Conservation (phyloP, 441 rosid genomes). For the Arabidopsis lyrata region DNA sequence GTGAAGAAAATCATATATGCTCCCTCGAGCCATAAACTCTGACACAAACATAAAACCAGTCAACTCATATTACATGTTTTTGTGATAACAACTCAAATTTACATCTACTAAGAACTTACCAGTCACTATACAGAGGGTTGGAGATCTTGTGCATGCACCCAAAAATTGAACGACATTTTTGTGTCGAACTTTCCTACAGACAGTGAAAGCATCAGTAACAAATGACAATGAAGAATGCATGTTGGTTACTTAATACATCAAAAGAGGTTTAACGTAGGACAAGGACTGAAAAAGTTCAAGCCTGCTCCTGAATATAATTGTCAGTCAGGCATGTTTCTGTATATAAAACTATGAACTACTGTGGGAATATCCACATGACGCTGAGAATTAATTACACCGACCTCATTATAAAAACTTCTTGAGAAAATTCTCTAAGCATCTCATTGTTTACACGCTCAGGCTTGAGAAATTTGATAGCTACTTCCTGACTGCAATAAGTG, state of each 20-base stretch:
- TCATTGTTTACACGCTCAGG: constrained; percentile 75
- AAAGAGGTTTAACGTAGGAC: constrained; percentile 3
- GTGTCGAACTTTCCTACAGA: constrained; percentile 89
- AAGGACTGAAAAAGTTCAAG: neutral
- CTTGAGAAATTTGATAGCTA: constrained; percentile 89
- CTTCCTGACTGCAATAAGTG: constrained; percentile 89
- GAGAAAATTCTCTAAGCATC: constrained; percentile 85
- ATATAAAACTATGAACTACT: neutral
- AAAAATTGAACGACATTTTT: constrained; percentile 95
- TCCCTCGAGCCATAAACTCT: constrained; percentile 86
- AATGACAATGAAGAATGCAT: constrained; percentile 23
- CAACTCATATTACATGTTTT: constrained; percentile 24
- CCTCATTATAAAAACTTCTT: constrained; percentile 97
- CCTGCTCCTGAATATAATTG: neutral
- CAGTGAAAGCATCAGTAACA: constrained; percentile 16
- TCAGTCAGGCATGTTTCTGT: neutral
- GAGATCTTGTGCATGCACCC: constrained; percentile 90
- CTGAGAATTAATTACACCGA: constrained; percentile 48
- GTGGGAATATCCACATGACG: neutral
- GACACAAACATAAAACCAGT: constrained; percentile 32
- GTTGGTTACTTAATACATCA: constrained; percentile 16
- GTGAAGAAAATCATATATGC: constrained; percentile 89
- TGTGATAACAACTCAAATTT: constrained; percentile 33
- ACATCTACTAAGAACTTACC: constrained; percentile 52
- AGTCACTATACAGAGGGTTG: constrained; percentile 90